phyloP scores from a whole-genome alignment of 768 basidiomycete genomes.

The Cystobasidiopsis lactophilus region DNA sequence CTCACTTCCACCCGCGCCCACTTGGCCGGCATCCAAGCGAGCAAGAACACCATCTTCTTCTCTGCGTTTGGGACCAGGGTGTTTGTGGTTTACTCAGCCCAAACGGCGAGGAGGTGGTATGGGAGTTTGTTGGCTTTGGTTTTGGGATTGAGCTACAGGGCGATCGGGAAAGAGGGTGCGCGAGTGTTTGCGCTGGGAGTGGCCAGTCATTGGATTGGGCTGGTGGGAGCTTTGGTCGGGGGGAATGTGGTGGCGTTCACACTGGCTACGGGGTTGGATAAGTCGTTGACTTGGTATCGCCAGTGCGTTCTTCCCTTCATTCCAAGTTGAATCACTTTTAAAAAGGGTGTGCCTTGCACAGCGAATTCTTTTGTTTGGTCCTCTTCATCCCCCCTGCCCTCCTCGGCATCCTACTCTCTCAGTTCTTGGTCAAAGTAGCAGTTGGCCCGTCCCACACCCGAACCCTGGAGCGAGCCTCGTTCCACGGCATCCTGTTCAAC shows the following conservation, averaged over 20 bases:
- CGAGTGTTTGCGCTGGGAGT: constrained; percentile 27
- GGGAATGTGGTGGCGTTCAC: constrained; percentile 52
- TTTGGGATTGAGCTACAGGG: constrained; percentile 12
- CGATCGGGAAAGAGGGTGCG: constrained; percentile 12
- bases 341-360: constrained; percentile 34
- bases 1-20: constrained; percentile 41
- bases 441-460: too few relatives aligned
- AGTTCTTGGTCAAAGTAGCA: constrained; percentile 30
- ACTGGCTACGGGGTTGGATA: constrained; percentile 40
- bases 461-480: constrained; percentile 36
- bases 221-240: constrained; percentile 37
- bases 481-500: constrained; percentile 38
- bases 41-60: constrained; percentile 40
- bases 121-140: constrained; percentile 7
- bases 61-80: constrained; percentile 45
- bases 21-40: constrained; percentile 13
- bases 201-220: constrained; percentile 32
- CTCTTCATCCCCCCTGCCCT: constrained; percentile 57
- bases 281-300: constrained; percentile 46
- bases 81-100: constrained; percentile 30
- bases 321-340: background rate
- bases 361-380: constrained; percentile 39
- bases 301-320: background rate
- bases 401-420: constrained; percentile 39
- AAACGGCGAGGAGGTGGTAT: constrained; percentile 20